A percentile compares a stretch with the other conserved stretches of the same genome.
phyloP scores from a whole-genome alignment of 2,329 filamentous ascomycete genomes.

The Aspergillus caelatus region DNA sequence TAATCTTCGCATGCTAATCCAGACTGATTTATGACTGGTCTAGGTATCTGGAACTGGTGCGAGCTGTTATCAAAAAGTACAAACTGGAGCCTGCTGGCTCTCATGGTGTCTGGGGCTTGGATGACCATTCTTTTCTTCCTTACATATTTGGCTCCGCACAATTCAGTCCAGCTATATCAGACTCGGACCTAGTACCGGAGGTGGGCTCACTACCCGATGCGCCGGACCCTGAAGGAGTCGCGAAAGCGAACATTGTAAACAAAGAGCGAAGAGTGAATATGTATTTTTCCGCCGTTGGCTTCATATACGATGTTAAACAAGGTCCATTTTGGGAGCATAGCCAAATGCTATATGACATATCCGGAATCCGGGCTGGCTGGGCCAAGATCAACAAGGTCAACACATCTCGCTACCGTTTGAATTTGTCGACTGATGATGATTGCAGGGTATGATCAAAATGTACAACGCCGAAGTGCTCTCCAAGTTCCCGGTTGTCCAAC shows the following conservation, averaged over 20 bases:
- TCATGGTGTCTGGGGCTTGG: slow-evolving; percentile 97
- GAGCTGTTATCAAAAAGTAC: slow-evolving; percentile 84
- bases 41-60: slow-evolving; percentile 78
- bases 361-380: slow-evolving; percentile 90
- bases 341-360: slow-evolving; percentile 91
- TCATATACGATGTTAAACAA: slow-evolving; percentile 96
- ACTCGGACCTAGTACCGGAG: slow-evolving; percentile 66
- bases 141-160: slow-evolving; percentile 97
- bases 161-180: slow-evolving; percentile 72
- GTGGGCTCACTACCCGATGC: slow-evolving; percentile 76
- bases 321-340: slow-evolving; percentile 98
- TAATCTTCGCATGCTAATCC: too few relatives aligned
- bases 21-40: slow-evolving; percentile 9
- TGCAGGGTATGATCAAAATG: slow-evolving; percentile 96
- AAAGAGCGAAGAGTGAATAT: slow-evolving; percentile 70
- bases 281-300: slow-evolving; percentile 94
- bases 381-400: slow-evolving; percentile 88
- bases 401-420: background rate
- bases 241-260: slow-evolving; percentile 65
- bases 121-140: slow-evolving; percentile 91
- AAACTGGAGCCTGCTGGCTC: slow-evolving; percentile 93
- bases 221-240: slow-evolving; percentile 71
- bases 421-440: slow-evolving; percentile 13
- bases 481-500: slow-evolving; percentile 98
- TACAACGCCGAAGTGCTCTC: slow-evolving; percentile 94